Evolutionary conservation across 345 rosid genomes (phyloP).

Genomic region (Balakata baccata): DNA sequence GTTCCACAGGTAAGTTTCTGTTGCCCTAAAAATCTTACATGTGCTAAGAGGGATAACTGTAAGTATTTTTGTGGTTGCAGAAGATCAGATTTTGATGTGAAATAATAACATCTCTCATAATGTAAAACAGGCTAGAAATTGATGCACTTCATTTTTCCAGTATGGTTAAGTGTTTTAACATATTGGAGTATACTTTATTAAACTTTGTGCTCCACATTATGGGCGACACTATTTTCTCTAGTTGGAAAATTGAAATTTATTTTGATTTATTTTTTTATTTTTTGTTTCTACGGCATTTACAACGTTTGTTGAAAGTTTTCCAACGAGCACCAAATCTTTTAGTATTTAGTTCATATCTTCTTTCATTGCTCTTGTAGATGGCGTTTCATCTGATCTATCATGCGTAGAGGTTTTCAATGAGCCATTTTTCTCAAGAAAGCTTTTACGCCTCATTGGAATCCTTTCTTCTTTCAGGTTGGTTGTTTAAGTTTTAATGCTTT

Average conservation of each 20-base stretch:
- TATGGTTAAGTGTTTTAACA: background rate
- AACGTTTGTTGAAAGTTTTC: background rate
- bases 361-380: constrained; percentile 45
- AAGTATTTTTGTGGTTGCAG: background rate
- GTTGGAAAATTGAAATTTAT: background rate
- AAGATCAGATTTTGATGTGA: no score
- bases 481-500: constrained; percentile 15
- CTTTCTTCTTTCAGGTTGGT: constrained; percentile 85
- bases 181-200: background rate
- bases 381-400: constrained; percentile 44
- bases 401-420: constrained; percentile 51
- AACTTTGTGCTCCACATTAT: background rate
- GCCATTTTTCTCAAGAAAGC: constrained; percentile 82
- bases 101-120: no score
- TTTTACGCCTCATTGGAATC: constrained; percentile 61
- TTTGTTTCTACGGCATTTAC: constrained; percentile 6
- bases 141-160: background rate
- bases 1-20: no score
- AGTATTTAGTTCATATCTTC: background rate
- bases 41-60: background rate
- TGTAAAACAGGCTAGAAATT: background rate
- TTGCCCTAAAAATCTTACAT: no score
- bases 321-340: background rate
- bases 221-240: background rate
- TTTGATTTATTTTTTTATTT: constrained; percentile 7